Conservation (phyloP, 2,329 filamentous ascomycete genomes). For the Trichophyton verrucosum region DNA sequence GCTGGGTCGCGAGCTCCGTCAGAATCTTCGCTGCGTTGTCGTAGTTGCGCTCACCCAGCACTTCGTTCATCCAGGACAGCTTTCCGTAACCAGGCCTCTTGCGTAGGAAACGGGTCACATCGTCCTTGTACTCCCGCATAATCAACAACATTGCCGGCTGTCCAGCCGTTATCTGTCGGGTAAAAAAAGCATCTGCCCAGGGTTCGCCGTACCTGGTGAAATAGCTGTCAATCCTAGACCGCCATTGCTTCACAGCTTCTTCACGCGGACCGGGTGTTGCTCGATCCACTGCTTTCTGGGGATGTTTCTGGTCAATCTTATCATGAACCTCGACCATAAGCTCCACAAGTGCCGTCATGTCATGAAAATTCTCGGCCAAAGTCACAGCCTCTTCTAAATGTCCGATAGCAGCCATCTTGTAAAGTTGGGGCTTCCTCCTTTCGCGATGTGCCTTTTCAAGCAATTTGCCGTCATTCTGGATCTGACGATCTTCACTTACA, state of each 20-base stretch:
- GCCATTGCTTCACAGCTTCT: conserved; percentile 19
- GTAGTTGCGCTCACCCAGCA: conserved; percentile 64
- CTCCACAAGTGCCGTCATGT: conserved; percentile 51
- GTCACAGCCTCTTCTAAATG: conserved; percentile 46
- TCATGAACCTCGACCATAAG: conserved; percentile 32
- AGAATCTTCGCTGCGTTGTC: conserved; percentile 60
- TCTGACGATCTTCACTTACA: conserved; percentile 39
- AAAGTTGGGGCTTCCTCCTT: conserved; percentile 37
- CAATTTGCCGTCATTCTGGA: conserved; percentile 36
- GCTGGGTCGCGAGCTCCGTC: conserved; percentile 53
- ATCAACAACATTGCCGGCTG: conserved; percentile 56
- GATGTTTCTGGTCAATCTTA: conserved; percentile 22
- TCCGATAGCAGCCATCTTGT: conserved; percentile 39
- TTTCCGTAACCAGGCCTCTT: conserved; percentile 59
- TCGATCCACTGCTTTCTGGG: conserved; percentile 11
- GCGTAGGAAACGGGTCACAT: conserved; percentile 67
- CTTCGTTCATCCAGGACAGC: conserved; percentile 90
- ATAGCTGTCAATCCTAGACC: conserved; percentile 31
- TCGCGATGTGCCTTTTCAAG: conserved; percentile 34
- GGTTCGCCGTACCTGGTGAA: conserved; percentile 39
- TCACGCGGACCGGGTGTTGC: conserved; percentile 21
- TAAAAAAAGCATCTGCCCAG: conserved; percentile 61
- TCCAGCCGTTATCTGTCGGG: conserved; percentile 57
- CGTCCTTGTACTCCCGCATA: conserved; percentile 56
- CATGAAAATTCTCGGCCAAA: conserved; percentile 50